Percentiles rank a stretch among this genome's conserved stretches.
These are phyloP conservation scores for Daldinia grandis DNA, from an alignment of 495 filamentous ascomycete species.

Conservation along the genomic window DNA sequence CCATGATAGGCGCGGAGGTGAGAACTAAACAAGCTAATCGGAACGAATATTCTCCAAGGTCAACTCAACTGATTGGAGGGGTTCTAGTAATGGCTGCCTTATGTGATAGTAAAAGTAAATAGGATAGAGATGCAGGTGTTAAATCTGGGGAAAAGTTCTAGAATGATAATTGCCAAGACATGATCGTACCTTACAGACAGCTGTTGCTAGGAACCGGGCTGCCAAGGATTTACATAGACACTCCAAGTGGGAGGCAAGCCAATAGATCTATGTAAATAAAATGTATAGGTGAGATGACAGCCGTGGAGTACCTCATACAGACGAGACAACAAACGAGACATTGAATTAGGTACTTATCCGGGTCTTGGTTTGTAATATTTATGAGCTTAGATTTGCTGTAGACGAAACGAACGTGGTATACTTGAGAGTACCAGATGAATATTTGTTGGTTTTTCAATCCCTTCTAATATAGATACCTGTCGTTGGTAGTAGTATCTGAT, in stretches of 20 bases:
- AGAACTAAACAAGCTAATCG: constrained; percentile 12
- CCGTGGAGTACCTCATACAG: background rate
- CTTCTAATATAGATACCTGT: too few species aligned
- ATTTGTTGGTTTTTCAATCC: too few species aligned
- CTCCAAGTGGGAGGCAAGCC: background rate
- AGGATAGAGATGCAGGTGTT: constrained; percentile 5
- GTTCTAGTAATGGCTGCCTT: background rate
- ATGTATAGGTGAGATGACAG: background rate
- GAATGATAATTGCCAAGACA: constrained; percentile 34
- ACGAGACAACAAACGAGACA: background rate
- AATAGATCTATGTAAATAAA: background rate
- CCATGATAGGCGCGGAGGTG: constrained; percentile 22
- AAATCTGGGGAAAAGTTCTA: constrained; percentile 33
- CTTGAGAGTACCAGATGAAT: too few species aligned
- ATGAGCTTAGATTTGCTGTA: background rate
- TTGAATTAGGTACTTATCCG: background rate
- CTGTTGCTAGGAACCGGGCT: background rate
- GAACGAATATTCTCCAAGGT: background rate
- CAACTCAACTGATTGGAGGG: constrained; percentile 10
- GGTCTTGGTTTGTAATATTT: background rate
- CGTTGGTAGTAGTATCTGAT: background rate
- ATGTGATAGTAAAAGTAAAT: background rate
- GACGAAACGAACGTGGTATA: background rate
- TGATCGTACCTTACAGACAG: constrained; percentile 4
- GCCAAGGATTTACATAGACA: constrained; percentile 9